Conservation (phyloP, 345 rosid genomes). For the Garcia nutans region DNA sequence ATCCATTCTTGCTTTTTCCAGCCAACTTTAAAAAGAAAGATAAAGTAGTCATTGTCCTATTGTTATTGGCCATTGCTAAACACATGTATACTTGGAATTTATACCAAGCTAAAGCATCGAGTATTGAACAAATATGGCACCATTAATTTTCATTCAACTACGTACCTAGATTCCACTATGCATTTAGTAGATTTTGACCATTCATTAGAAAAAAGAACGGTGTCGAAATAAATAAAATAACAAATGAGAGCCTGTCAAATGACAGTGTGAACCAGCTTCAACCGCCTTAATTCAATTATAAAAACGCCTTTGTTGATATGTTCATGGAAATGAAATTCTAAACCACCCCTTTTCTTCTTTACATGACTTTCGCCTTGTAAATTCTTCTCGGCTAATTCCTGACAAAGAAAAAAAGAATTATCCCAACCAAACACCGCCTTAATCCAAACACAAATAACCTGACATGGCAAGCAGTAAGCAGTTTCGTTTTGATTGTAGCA, state of each 20-base stretch:
- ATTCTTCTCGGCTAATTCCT: background rate
- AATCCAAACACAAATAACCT: no score
- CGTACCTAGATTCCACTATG: background rate
- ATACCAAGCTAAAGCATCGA: background rate
- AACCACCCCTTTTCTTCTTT: background rate
- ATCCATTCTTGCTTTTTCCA: background rate
- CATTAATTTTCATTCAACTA: background rate
- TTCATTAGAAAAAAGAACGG: background rate
- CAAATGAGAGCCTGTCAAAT: background rate
- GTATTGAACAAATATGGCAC: background rate
- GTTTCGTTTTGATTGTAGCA: conserved; percentile 28
- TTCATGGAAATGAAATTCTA: conserved; percentile 10
- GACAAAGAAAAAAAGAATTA: no score
- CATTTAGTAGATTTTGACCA: background rate
- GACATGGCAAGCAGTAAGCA: conserved; percentile 33
- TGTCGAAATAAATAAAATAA: background rate
- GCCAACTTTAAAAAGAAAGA: no score
- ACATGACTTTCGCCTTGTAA: background rate
- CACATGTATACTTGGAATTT: background rate
- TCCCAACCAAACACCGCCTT: no score
- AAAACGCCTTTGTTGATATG: background rate
- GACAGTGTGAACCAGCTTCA: background rate
- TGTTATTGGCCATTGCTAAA: no score
- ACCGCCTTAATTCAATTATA: background rate
- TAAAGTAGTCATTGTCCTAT: no score